Evolutionary conservation across 2,329 filamentous ascomycete species (phyloP), one percentile per base, ranked within the genome.

Genomic region (Fusarium sacchari): DNA sequence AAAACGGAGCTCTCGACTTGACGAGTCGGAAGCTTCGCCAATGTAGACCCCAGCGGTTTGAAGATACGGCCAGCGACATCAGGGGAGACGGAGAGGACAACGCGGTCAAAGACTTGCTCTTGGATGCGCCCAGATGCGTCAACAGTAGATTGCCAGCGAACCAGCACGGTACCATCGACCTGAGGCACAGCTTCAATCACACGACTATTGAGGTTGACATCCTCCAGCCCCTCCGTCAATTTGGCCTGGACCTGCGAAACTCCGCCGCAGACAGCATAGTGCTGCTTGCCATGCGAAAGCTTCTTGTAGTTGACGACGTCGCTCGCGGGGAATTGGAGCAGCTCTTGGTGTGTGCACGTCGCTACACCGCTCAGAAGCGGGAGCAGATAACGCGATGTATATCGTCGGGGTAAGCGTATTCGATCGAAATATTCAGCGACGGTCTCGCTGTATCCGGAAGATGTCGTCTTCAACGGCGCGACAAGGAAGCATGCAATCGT

Each of bases 41-140:
- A 80, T 7, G 79, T 70, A 9, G 80, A 57, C 6, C 71, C 68
- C 6, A 88, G 72, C 0, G 86, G 86, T 3, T 78, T 70, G 66
- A 87, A 90, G 18, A 90, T 82, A 11, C 78, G 78, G 10, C 82
- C 84, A 0, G 86, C 86, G 8, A 88, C 83, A 69, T 89, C 84
- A 2, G 89, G 88, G 1, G 88, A 85, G 3, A 90, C 86, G 1
- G 87, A 88, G 3, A 90, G 79, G 30, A 90, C 80, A 2, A 89
- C 87, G 5, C 81, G 82, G 59, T 90, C 87, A 59, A 89, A 89
- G 0, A 73, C 59, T 24, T 85, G 82, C 30, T 81, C 74, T n/a
- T 39, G 36, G 26, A 73, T 18, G 22, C 64, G 20, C 9, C 55
- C 67, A 3, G 61, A 69, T 13, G 47, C 64, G 18, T 75, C 72